Conservation (phyloP, 192 early-diverging fungal species). For the Paraglomus brasilianum region DNA sequence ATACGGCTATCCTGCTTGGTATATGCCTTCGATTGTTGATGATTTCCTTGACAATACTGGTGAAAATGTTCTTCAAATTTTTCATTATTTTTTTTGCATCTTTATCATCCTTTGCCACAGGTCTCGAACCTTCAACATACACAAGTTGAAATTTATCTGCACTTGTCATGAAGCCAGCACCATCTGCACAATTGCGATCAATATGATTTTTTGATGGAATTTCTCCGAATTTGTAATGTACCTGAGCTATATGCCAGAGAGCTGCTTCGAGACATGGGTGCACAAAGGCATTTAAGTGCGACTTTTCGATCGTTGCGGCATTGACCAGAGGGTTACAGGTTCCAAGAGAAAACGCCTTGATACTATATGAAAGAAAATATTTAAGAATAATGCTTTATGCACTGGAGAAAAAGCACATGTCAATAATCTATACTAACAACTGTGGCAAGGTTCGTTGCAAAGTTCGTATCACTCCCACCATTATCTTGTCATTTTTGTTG, state of each 20-base stretch:
- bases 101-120: slow-evolving; percentile 4
- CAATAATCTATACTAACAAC: too few species aligned
- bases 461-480: too few species aligned
- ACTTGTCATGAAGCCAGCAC: slow-evolving; percentile 8
- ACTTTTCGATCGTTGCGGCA: slow-evolving; percentile 7
- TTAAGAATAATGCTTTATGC: too few species aligned
- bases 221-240: slow-evolving; percentile 32
- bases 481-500: too few species aligned
- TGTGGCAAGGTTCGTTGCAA: too few species aligned
- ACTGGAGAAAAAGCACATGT: too few species aligned
- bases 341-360: slow-evolving; percentile 23
- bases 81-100: slow-evolving; percentile 23
- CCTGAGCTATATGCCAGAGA: slow-evolving; percentile 19
- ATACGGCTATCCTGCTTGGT: slow-evolving; percentile 22
- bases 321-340: slow-evolving; percentile 20
- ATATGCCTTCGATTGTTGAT: slow-evolving; percentile 19
- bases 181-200: neutral
- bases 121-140: slow-evolving; percentile 29
- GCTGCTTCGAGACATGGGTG: slow-evolving; percentile 25
- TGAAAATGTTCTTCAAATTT: slow-evolving; percentile 28
- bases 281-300: slow-evolving; percentile 28
- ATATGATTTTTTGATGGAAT: slow-evolving; percentile 15
- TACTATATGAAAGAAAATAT: slow-evolving; percentile 21
- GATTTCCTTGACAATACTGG: slow-evolving; percentile 25
- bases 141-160: slow-evolving; percentile 29